Base-by-base conservation (phyloP, 148 eudicot genomes). In the Chenopodium berlandieri region DNA sequence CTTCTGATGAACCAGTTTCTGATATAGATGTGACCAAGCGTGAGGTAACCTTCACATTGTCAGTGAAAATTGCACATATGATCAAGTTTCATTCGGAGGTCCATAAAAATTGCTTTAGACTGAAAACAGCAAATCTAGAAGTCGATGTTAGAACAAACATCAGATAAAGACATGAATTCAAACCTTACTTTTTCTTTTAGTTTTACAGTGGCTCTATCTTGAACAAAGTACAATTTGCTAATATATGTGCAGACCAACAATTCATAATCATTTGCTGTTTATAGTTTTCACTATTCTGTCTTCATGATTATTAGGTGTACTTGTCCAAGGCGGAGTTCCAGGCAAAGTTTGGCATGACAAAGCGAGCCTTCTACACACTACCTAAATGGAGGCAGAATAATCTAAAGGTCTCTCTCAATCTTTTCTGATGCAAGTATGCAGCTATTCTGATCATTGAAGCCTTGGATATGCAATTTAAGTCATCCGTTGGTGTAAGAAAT, bases 361-460 rank as follows among this genome's bases (percentile, higher is more conserved):
- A 71, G 70, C 62, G 44, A 62, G 81, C 77, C 31, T 88, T 88
- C 75, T 83, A 83, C 63, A 10, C 74, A 40, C 82, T 88, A 44
- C 90, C 88, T 0, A 88, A 84, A 84, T 88, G 90, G 90, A 86
- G 65, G 79, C 82, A 78, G 84, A 75, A 82, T 84, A 88, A 88
- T 75, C 78, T 88, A 54, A 88, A 88, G 85, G 64, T 52, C 50
- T 75, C 85, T 32, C 77, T 79, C 68, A 65, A 79, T 82, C 88
- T 84, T n/a, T 86, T 88, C 82, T 88, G 50, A 77, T 74, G n/a
- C 64, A 75, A 30, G 12, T 71, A 77, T 74, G 22, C 44, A 58
- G 16, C 4, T 40, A 27, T 31, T 3, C 14, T 27, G 40, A 50
- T 27, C 7, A 27, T 30, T 74, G 63, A 74, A 50, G 40, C n/a